These are phyloP conservation scores for Trebouxiophyceae sp. DNA, from an alignment of 163 green algal species.

Conservation along the genomic window DNA sequence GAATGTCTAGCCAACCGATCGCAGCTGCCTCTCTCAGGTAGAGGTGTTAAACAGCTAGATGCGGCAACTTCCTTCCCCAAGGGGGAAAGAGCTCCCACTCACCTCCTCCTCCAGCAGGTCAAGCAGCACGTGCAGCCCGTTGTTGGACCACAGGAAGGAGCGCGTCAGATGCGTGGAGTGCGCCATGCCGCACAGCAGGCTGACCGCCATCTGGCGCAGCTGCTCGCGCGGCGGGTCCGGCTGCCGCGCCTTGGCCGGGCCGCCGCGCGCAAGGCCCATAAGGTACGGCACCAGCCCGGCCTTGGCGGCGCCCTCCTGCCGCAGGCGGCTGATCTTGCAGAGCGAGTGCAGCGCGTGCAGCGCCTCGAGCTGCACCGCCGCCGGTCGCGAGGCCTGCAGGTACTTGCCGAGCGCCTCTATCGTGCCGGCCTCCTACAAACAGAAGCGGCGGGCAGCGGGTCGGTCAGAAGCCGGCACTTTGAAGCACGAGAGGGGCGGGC, in stretches of 20 bases:
- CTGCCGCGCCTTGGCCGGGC: neutral
- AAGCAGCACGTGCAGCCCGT: slow-evolving; percentile 46
- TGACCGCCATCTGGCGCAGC: slow-evolving; percentile 45
- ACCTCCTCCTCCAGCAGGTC: slow-evolving; percentile 32
- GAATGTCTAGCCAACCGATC: no score
- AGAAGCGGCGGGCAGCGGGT: no score
- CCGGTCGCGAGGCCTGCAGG: slow-evolving; percentile 17
- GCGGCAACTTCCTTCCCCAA: no score
- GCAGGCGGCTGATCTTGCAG: slow-evolving; percentile 55
- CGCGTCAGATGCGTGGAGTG: slow-evolving; percentile 43
- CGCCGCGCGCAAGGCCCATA: slow-evolving; percentile 4
- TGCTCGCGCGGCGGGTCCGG: neutral
- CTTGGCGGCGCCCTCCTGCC: slow-evolving; percentile 53
- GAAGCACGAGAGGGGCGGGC: no score
- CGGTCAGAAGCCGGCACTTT: no score
- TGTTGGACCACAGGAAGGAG: slow-evolving; percentile 45
- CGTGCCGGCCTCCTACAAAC: slow-evolving; percentile 51
- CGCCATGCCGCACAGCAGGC: slow-evolving; percentile 60
- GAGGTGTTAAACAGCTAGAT: no score
- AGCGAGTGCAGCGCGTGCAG: slow-evolving; percentile 73
- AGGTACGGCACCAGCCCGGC: slow-evolving; percentile 42
- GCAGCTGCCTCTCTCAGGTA: no score
- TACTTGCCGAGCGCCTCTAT: slow-evolving; percentile 47
- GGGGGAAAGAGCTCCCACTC: no score
- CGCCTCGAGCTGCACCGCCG: slow-evolving; percentile 44